Percentiles rank a stretch among this genome's conserved stretches.
phyloP scores from a whole-genome alignment of 164 flowering plant species.

The Vitis rupestris region DNA sequence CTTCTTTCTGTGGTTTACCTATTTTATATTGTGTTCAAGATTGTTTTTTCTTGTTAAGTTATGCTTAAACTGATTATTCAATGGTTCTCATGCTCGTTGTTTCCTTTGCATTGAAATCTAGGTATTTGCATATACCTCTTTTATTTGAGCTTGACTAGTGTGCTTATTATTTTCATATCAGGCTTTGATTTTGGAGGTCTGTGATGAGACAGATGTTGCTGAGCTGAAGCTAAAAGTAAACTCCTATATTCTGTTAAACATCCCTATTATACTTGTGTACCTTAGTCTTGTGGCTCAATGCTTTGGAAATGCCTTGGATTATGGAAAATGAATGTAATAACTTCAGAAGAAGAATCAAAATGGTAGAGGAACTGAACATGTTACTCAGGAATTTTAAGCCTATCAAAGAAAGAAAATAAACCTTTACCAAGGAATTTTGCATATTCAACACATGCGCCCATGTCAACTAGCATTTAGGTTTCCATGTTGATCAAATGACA shows the following conservation, averaged over 20 bases:
- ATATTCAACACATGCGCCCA: no score
- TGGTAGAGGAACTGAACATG: no score
- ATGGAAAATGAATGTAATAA: no score
- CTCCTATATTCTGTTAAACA: not conserved
- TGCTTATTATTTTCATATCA: conserved; percentile 22
- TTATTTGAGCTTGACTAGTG: not conserved
- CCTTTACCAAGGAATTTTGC: no score
- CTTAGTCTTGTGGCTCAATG: no score
- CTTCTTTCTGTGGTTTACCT: not conserved
- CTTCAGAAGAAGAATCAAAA: no score
- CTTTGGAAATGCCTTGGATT: no score
- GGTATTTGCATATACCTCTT: not conserved
- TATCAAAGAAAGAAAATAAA: no score
- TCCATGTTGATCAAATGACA: not conserved
- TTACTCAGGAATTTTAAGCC: no score
- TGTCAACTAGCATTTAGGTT: not conserved
- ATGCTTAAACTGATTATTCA: not conserved
- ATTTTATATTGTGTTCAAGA: not conserved
- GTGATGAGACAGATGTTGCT: conserved; percentile 82
- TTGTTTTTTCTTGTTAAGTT: not conserved
- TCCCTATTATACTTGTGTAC: no score
- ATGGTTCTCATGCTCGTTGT: not conserved
- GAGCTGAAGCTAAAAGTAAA: conserved; percentile 80
- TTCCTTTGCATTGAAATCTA: not conserved
- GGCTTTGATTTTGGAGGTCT: conserved; percentile 69